Percentiles rank a stretch among this genome's conserved stretches.
These are phyloP conservation scores for Trichoderma sp. DNA, from an alignment of 2,329 filamentous ascomycete species.

Conservation along the genomic window DNA sequence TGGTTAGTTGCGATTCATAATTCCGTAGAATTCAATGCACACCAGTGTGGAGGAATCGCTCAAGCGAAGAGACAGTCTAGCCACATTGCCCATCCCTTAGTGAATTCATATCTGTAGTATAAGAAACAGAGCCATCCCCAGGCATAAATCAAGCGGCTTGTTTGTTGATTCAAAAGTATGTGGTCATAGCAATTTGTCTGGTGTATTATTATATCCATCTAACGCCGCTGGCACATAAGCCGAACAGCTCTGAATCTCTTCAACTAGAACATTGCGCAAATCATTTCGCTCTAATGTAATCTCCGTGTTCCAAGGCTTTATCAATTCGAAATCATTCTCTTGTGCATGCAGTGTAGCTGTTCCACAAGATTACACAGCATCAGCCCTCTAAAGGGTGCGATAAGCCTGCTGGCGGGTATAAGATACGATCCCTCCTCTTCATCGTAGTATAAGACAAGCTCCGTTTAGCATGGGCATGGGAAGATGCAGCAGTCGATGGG, in stretches of 20 bases:
- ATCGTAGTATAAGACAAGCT: not conserved
- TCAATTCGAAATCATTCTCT: not conserved
- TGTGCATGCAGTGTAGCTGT: not conserved
- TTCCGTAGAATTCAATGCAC: not conserved
- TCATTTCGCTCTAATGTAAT: not conserved
- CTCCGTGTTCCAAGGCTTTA: not conserved
- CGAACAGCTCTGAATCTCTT: not conserved
- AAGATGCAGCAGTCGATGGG: slow-evolving; percentile 39
- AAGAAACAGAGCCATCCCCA: not conserved
- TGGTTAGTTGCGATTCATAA: not conserved
- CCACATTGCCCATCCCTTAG: not conserved
- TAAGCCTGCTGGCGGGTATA: not conserved
- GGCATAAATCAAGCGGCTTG: fast-evolving
- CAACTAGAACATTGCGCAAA: not conserved
- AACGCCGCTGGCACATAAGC: not conserved
- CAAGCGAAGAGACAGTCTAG: not conserved
- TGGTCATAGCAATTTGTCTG: not conserved
- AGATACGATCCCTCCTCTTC: not conserved
- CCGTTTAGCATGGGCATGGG: slow-evolving; percentile 30
- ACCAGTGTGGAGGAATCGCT: not conserved
- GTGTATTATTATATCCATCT: not conserved
- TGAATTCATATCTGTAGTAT: not conserved
- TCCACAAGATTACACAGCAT: not conserved
- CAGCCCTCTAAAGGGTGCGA: not conserved
- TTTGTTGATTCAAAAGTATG: not conserved